A percentile compares a stretch with the other conserved stretches of the same genome.
phyloP scores from a whole-genome alignment of 768 basidiomycete genomes.

The Suillus cothurnatus region DNA sequence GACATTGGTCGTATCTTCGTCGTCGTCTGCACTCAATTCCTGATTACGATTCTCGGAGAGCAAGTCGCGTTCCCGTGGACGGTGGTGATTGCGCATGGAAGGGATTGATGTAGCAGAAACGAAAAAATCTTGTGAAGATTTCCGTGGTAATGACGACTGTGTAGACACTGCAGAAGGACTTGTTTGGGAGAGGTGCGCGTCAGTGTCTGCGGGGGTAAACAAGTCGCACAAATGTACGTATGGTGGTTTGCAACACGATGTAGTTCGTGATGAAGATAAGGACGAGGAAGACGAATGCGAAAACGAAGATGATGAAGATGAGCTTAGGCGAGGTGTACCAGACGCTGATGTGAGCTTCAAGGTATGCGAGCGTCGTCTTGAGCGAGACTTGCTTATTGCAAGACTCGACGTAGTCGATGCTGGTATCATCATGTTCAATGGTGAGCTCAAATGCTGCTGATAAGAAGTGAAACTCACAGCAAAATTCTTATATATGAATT shows the following conservation, averaged over 20 bases:
- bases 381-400: constrained; percentile 6
- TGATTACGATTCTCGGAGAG: constrained; percentile 3
- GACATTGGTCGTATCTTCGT: constrained; percentile 10
- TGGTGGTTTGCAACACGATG: constrained; percentile 3
- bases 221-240: constrained; percentile 9
- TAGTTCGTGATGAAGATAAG: background rate
- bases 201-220: constrained; percentile 9
- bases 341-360: constrained; percentile 10
- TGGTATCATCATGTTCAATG: background rate
- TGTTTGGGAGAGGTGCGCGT: background rate
- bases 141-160: background rate
- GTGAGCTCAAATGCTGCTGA: background rate
- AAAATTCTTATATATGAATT: background rate
- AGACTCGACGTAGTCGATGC: background rate
- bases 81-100: constrained; percentile 8
- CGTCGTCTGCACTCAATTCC: constrained; percentile 4
- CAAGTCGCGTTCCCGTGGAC: constrained; percentile 9
- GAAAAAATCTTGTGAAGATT: background rate
- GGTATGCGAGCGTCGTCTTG: constrained; percentile 9
- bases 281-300: background rate
- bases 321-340: background rate
- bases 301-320: background rate
- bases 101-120: background rate
- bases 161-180: background rate
- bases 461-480: constrained; percentile 6